Conservation (phyloP, 2,329 filamentous ascomycete species). For the Setomelanomma holmii region DNA sequence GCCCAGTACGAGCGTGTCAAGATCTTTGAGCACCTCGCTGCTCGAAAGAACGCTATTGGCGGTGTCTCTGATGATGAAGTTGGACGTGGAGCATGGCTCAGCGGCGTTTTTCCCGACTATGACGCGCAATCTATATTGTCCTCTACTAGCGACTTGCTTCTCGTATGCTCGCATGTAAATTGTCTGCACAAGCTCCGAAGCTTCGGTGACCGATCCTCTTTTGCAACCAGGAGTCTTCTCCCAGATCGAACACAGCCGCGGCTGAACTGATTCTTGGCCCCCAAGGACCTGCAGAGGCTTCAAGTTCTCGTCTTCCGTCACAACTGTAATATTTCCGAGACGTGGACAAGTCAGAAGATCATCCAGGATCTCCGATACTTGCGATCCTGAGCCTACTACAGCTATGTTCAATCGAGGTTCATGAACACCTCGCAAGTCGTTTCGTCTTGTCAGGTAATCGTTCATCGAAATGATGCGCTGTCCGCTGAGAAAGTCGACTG, state of each 20-base stretch:
- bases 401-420: constrained; percentile 40
- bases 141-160: constrained; percentile 44
- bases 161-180: constrained; percentile 47
- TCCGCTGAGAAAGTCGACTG: constrained; percentile 39
- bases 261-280: constrained; percentile 33
- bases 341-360: constrained; percentile 42
- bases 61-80: constrained; percentile 43
- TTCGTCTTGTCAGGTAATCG: constrained; percentile 41
- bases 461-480: constrained; percentile 43
- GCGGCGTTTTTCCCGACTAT: constrained; percentile 34
- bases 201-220: constrained; percentile 24
- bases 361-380: constrained; percentile 40
- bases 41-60: constrained; percentile 18
- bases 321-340: constrained; percentile 44
- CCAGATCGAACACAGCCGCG: constrained; percentile 47
- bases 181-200: constrained; percentile 40
- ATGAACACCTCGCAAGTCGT: constrained; percentile 35
- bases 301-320: constrained; percentile 43
- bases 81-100: constrained; percentile 30
- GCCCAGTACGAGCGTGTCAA: constrained; percentile 43
- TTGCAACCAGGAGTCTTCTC: constrained; percentile 33
- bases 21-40: constrained; percentile 33
- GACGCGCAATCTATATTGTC: constrained; percentile 36
- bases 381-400: constrained; percentile 39
- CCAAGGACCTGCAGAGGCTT: constrained; percentile 35